Evolutionary conservation across 2,329 filamentous ascomycete species (phyloP).

Genomic region (Cladobotryum protrusum): DNA sequence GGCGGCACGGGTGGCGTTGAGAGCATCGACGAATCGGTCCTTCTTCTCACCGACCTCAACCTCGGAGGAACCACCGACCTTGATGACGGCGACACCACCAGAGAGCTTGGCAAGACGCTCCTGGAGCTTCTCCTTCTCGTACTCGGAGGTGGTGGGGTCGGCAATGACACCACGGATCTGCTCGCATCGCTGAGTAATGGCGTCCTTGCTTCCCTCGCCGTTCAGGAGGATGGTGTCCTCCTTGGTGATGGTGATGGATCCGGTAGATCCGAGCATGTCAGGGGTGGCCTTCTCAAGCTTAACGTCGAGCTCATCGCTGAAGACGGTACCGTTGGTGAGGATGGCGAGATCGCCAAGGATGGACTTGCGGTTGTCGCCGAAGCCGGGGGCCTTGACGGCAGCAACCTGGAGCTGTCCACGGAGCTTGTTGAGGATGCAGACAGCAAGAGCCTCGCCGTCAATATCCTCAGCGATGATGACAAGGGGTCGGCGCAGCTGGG

Average conservation of each 20-base stretch:
- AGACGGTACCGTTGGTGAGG: conserved; percentile 94
- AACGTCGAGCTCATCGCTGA: conserved; percentile 95
- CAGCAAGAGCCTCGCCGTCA: conserved; percentile 94
- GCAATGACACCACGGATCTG: conserved; percentile 97
- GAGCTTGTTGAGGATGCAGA: conserved; percentile 99
- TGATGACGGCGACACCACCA: conserved; percentile 98
- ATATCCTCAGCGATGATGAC: conserved; percentile 99
- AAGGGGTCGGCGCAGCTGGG: conserved; percentile 87
- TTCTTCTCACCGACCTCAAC: conserved; percentile 99
- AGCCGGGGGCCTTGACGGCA: conserved; percentile 97
- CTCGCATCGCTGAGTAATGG: conserved; percentile 91
- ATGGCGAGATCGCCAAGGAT: conserved; percentile 95
- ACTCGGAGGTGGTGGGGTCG: conserved; percentile 91
- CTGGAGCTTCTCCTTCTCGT: conserved; percentile 99
- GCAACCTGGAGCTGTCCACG: conserved; percentile 98
- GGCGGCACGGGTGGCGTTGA: conserved; percentile 95
- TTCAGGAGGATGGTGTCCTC: conserved; percentile 99
- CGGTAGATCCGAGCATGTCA: conserved; percentile 94
- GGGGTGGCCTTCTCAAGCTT: conserved; percentile 98
- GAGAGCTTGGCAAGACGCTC: conserved; percentile 99
- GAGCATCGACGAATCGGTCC: conserved; percentile 96
- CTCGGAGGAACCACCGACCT: conserved; percentile 94
- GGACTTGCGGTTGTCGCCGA: conserved; percentile 99
- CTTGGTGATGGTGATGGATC: conserved; percentile 99
- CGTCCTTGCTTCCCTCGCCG: conserved; percentile 91